Percentiles rank a stretch among this genome's conserved stretches.
phyloP scores from a whole-genome alignment of 2,329 filamentous ascomycete species.

The Macrophomina pseudophaseolina region DNA sequence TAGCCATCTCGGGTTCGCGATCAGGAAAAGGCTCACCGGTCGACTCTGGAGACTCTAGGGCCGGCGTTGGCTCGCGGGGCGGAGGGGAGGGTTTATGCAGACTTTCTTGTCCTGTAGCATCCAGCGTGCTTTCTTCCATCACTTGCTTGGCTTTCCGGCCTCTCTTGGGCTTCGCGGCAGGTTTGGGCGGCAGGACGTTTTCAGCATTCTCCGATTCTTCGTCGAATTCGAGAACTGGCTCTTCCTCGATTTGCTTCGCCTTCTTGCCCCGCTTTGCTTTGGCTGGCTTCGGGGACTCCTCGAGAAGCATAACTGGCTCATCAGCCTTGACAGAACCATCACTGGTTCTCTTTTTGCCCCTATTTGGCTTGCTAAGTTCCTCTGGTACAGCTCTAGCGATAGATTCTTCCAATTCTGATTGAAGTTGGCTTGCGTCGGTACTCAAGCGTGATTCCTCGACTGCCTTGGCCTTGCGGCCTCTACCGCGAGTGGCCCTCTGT shows the following conservation, averaged over 20 bases:
- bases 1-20: not conserved
- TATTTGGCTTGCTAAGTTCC: slow-evolving; percentile 33
- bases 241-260: slow-evolving; percentile 28
- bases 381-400: slow-evolving; percentile 12
- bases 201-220: not conserved
- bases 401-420: slow-evolving; percentile 33
- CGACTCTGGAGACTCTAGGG: not conserved
- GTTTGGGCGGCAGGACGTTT: slow-evolving; percentile 26
- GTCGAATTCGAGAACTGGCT: not conserved
- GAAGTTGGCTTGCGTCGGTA: slow-evolving; percentile 35
- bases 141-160: slow-evolving; percentile 31
- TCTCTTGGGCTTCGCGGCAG: slow-evolving; percentile 29
- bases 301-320: slow-evolving; percentile 30
- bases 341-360: slow-evolving; percentile 45
- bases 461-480: slow-evolving; percentile 16
- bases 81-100: slow-evolving; percentile 1
- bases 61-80: slow-evolving; percentile 2
- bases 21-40: not conserved
- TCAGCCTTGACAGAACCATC: slow-evolving; percentile 41
- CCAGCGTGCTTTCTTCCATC: slow-evolving; percentile 27
- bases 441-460: slow-evolving; percentile 15
- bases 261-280: slow-evolving; percentile 28
- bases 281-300: slow-evolving; percentile 21
- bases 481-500: not conserved
- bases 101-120: not conserved